These are phyloP conservation scores for Colletotrichum higginsianum DNA, from an alignment of 2,329 filamentous ascomycete genomes.

Conservation along the genomic window DNA sequence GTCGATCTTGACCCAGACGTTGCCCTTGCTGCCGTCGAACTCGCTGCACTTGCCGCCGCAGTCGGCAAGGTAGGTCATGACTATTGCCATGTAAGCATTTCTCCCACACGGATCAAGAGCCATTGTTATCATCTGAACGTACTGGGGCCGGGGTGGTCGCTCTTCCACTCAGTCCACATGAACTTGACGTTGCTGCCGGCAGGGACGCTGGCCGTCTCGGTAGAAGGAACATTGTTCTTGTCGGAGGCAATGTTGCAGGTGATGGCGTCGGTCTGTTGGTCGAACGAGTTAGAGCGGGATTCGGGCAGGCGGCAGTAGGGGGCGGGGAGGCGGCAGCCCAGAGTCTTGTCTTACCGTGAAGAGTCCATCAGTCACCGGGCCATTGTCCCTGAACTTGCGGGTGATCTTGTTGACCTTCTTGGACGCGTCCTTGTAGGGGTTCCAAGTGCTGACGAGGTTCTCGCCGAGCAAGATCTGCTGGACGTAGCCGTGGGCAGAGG, in stretches of 20 bases:
- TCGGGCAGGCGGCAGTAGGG: no score
- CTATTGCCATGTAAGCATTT: constrained; percentile 5
- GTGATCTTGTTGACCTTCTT: constrained; percentile 49
- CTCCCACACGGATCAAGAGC: background rate
- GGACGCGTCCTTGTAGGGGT: constrained; percentile 49
- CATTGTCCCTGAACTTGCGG: constrained; percentile 47
- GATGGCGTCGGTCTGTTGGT: constrained; percentile 46
- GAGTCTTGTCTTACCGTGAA: constrained; percentile 40
- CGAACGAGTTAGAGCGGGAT: constrained; percentile 1
- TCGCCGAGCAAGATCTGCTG: constrained; percentile 40
- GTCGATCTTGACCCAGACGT: constrained; percentile 56
- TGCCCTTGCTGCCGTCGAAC: constrained; percentile 44
- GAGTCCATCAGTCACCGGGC: constrained; percentile 47
- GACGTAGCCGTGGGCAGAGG: constrained; percentile 40
- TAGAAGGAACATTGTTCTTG: constrained; percentile 55
- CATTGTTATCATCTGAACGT: background rate
- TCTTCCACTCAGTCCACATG: constrained; percentile 60
- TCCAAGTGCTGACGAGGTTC: constrained; percentile 48
- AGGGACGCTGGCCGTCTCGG: constrained; percentile 54
- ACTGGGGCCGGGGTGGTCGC: constrained; percentile 61
- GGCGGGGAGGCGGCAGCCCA: no score
- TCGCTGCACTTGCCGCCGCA: constrained; percentile 47
- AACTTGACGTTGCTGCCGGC: constrained; percentile 59
- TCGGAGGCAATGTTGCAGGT: constrained; percentile 62
- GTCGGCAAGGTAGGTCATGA: constrained; percentile 52